These are phyloP conservation scores for Mallotus japonicus DNA, from an alignment of 441 rosid species.

Conservation along the genomic window DNA sequence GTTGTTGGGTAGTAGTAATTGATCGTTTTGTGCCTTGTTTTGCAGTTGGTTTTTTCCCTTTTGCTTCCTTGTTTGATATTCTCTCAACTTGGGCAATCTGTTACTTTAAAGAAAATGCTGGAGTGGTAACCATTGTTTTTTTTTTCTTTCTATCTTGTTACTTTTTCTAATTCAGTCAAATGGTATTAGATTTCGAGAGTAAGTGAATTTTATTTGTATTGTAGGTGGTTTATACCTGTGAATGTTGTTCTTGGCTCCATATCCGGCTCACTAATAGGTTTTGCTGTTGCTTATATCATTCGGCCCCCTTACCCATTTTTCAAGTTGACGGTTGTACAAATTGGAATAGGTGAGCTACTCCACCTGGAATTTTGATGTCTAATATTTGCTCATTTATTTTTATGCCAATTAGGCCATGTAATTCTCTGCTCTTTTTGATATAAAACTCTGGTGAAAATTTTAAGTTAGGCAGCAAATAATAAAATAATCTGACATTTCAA, in stretches of 20 bases:
- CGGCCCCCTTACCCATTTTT: slow-evolving; percentile 92
- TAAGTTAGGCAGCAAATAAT: neutral
- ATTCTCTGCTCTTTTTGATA: neutral
- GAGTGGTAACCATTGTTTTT: slow-evolving; percentile 53
- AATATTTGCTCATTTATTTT: neutral
- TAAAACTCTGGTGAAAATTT: neutral
- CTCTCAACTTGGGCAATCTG: slow-evolving; percentile 95
- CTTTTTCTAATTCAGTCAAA: neutral
- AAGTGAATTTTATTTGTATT: slow-evolving; percentile 20
- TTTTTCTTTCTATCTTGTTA: neutral
- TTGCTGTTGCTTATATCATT: slow-evolving; percentile 50
- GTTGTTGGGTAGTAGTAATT: neutral
- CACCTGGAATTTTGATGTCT: neutral
- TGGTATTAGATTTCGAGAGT: neutral
- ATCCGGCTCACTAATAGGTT: slow-evolving; percentile 79
- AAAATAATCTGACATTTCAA: neutral
- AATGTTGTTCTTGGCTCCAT: slow-evolving; percentile 68
- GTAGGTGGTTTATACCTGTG: slow-evolving; percentile 97
- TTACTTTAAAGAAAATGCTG: slow-evolving; percentile 75
- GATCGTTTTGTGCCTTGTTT: neutral
- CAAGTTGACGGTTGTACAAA: slow-evolving; percentile 79
- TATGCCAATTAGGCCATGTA: neutral
- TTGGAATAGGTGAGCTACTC: slow-evolving; percentile 72
- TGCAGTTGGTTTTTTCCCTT: slow-evolving; percentile 91
- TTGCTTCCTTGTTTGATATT: slow-evolving; percentile 97